phyloP scores from a whole-genome alignment of 2,329 filamentous ascomycete species.

The Fusarium marasasianum region DNA sequence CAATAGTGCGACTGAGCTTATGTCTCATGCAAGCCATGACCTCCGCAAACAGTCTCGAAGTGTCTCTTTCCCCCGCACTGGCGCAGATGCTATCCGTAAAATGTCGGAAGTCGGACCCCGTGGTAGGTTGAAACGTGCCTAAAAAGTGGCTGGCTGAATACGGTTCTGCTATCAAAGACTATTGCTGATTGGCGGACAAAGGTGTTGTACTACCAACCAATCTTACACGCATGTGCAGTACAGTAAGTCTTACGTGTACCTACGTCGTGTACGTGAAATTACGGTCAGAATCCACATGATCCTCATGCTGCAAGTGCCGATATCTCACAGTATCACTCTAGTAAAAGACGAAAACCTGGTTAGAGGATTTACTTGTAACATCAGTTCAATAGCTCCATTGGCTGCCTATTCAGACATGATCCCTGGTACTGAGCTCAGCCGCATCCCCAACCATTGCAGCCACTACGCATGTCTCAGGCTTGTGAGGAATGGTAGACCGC shows the following conservation, averaged over 20 bases:
- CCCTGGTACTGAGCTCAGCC: not conserved
- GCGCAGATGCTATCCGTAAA: not conserved
- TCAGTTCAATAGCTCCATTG: not conserved
- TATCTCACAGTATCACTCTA: no score
- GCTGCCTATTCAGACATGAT: not conserved
- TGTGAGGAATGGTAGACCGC: not conserved
- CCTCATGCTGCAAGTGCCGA: no score
- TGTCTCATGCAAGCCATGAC: not conserved
- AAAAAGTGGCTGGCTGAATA: slow-evolving; percentile 6
- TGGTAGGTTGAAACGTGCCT: not conserved
- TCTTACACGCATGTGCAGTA: not conserved
- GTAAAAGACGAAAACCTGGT: no score
- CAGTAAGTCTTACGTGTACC: slow-evolving; percentile 1
- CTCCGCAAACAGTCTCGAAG: slow-evolving; percentile 9
- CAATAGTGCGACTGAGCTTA: not conserved
- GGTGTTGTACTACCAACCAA: not conserved
- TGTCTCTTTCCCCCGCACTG: not conserved
- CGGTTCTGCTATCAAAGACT: not conserved
- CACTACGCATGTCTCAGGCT: not conserved
- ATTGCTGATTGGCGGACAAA: not conserved
- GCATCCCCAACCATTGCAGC: not conserved
- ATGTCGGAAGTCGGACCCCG: not conserved
- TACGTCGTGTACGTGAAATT: not conserved
- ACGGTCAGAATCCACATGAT: not conserved
- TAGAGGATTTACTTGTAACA: not conserved